Percentiles rank a stretch among this genome's conserved stretches.
Evolutionary conservation across 495 filamentous ascomycete species (phyloP).

Genomic region (Cladorrhinum samala): DNA sequence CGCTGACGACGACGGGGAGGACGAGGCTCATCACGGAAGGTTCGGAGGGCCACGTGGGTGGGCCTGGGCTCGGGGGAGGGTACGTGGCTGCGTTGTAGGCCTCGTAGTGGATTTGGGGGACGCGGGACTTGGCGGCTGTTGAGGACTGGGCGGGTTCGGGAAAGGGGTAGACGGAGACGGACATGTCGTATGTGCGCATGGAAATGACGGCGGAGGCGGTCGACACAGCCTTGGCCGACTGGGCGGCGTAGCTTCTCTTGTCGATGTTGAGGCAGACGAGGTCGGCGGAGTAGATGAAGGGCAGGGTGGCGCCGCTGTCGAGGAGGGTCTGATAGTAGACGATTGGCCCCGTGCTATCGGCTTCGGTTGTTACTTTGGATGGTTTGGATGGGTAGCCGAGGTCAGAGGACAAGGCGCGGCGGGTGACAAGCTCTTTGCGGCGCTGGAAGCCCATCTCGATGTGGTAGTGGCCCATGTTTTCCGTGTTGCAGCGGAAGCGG

Average conservation of each 20-base stretch:
- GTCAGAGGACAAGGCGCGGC: not conserved
- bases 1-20: slow-evolving; percentile 26
- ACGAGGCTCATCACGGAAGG: slow-evolving; percentile 18
- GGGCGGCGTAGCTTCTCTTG: slow-evolving; percentile 31
- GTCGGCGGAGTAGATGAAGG: slow-evolving; percentile 31
- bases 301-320: slow-evolving; percentile 42
- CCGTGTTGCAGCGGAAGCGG: slow-evolving; percentile 7
- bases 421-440: slow-evolving; percentile 11
- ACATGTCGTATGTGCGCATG: slow-evolving; percentile 36
- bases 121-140: slow-evolving; percentile 7
- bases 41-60: slow-evolving; percentile 10
- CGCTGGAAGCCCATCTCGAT: slow-evolving; percentile 24
- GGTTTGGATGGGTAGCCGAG: not conserved
- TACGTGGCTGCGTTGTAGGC: not conserved
- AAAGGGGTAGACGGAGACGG: slow-evolving; percentile 26
- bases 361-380: not conserved
- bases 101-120: not conserved
- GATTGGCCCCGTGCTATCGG: slow-evolving; percentile 8
- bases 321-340: slow-evolving; percentile 29
- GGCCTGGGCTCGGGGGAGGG: not conserved
- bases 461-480: slow-evolving; percentile 23
- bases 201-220: slow-evolving; percentile 15
- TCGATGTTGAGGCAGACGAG: slow-evolving; percentile 30
- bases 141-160: slow-evolving; percentile 16
- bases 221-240: slow-evolving; percentile 22